phyloP scores from a whole-genome alignment of 768 basidiomycete genomes.

The Rhodotorula babjevae region DNA sequence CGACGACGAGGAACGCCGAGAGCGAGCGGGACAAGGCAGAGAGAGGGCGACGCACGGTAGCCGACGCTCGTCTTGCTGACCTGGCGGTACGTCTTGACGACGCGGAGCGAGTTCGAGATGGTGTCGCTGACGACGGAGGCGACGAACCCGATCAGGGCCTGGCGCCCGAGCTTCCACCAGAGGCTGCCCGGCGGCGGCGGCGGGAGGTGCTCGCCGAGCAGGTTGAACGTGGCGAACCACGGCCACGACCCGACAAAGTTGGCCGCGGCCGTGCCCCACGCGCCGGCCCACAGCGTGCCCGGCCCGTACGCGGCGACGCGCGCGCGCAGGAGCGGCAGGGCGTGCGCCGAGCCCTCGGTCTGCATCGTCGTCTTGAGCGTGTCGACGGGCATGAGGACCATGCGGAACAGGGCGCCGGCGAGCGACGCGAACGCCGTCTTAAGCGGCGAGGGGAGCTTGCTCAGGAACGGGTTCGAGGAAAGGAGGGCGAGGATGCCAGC shows the following conservation, averaged over 20 bases:
- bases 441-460: slow-evolving; percentile 57
- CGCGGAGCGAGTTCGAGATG: slow-evolving; percentile 78
- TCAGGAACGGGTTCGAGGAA: slow-evolving; percentile 67
- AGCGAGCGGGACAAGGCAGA: too few species aligned
- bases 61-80: slow-evolving; percentile 75
- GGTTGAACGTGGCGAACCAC: slow-evolving; percentile 40
- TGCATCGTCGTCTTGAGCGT: slow-evolving; percentile 70
- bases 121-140: slow-evolving; percentile 83
- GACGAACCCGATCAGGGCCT: slow-evolving; percentile 84
- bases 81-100: slow-evolving; percentile 93
- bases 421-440: slow-evolving; percentile 76
- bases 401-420: slow-evolving; percentile 73
- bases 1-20: not conserved
- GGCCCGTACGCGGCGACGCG: slow-evolving; percentile 53
- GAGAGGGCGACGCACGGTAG: slow-evolving; percentile 53
- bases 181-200: slow-evolving; percentile 54
- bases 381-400: slow-evolving; percentile 71
- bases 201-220: slow-evolving; percentile 18
- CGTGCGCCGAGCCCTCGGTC: slow-evolving; percentile 59
- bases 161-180: slow-evolving; percentile 60
- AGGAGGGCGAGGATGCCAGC: slow-evolving; percentile 83
- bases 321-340: slow-evolving; percentile 58
- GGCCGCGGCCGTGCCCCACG: slow-evolving; percentile 60
- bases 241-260: slow-evolving; percentile 61
- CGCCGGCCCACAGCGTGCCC: slow-evolving; percentile 40